Percentiles rank a stretch among this genome's conserved stretches.
phyloP scores from a whole-genome alignment of 2,329 filamentous ascomycete species.

The Arthrobotrys musiformis region DNA sequence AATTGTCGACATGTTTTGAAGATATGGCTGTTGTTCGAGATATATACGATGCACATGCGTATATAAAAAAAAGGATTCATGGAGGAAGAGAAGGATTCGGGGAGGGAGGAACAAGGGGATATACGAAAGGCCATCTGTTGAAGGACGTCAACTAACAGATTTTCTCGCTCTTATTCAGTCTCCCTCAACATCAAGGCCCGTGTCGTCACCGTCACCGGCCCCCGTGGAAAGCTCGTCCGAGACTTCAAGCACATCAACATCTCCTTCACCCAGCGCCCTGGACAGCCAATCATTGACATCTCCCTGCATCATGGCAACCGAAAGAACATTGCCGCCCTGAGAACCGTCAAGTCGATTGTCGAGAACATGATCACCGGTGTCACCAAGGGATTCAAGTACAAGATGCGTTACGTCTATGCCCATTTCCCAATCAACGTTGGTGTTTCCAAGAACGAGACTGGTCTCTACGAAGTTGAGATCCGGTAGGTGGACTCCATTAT shows the following conservation, averaged over 20 bases:
- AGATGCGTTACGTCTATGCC: slow-evolving; percentile 99
- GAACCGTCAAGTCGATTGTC: slow-evolving; percentile 97
- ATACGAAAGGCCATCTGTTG: not conserved
- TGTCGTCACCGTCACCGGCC: slow-evolving; percentile 95
- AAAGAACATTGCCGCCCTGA: slow-evolving; percentile 97
- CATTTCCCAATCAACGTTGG: slow-evolving; percentile 99
- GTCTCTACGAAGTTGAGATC: slow-evolving; percentile 92
- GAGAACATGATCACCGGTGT: slow-evolving; percentile 99
- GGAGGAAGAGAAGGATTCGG: slow-evolving; percentile 3
- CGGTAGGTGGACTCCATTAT: slow-evolving; percentile 71
- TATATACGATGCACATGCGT: not conserved
- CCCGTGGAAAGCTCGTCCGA: slow-evolving; percentile 96
- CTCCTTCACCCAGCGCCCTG: slow-evolving; percentile 82
- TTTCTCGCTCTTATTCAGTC: slow-evolving; percentile 73
- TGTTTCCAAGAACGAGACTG: slow-evolving; percentile 96
- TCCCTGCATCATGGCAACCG: slow-evolving; percentile 98
- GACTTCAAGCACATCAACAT: slow-evolving; percentile 96
- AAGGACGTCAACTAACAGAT: slow-evolving; percentile 61
- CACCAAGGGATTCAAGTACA: slow-evolving; percentile 99
- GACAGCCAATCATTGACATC: slow-evolving; percentile 86
- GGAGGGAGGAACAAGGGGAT: not conserved
- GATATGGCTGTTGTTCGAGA: slow-evolving; percentile 58
- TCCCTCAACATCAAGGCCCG: slow-evolving; percentile 98
- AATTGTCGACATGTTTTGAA: slow-evolving; percentile 19
- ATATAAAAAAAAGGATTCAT: slow-evolving; percentile 31